Base-by-base conservation (phyloP, 164 flowering plant genomes). In the Protea cynaroides region DNA sequence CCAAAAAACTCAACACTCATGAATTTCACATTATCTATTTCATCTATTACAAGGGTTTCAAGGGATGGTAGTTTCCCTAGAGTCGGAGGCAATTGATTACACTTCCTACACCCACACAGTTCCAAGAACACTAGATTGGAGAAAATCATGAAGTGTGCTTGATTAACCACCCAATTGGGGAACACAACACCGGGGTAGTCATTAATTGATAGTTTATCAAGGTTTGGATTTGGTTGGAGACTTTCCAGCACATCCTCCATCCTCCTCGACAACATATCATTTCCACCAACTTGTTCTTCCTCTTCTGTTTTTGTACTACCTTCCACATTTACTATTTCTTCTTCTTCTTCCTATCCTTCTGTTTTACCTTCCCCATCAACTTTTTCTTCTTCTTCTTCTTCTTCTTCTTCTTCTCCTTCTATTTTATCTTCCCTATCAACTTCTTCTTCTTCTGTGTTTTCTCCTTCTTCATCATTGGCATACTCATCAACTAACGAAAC, bases 201-300 rank as follows among this genome's bases (percentile, higher is more conserved):
- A 0, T 3, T 9, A 24, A 61, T 47, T 7, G 10, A 19, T 37
- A 49, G n/a, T 18, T 17, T 25, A 55, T 49, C 22, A 1, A 61
- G 18, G 55, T 49, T 49, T 47, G 14, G 64, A 61, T 61, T 23
- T 3, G 64, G 64, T 49, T 25, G 54, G 40, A 61, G 64, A 51
- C 52, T 10, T 44, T 61, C 52, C 43, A 61, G 63, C 21, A 61
- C 53, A 24, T n/a, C 22, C 21, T 61, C 46, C 46, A 40, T 40
- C 14, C 46, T 40, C 46, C 14, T 40, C 0, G 46, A 40, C 4
- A n/a, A 9, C 1, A 40, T 40, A 12, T 5, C 34, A 4, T 40
- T 10, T 8, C 46, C 46, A 40, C 9, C 46, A 40, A 9, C 36
- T 3, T 1, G 9, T 9, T 40, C 11, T 9, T 12, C 46, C 1